Base-by-base conservation (phyloP, 306 rosid genomes). In the Astragalus glycyphyllos region DNA sequence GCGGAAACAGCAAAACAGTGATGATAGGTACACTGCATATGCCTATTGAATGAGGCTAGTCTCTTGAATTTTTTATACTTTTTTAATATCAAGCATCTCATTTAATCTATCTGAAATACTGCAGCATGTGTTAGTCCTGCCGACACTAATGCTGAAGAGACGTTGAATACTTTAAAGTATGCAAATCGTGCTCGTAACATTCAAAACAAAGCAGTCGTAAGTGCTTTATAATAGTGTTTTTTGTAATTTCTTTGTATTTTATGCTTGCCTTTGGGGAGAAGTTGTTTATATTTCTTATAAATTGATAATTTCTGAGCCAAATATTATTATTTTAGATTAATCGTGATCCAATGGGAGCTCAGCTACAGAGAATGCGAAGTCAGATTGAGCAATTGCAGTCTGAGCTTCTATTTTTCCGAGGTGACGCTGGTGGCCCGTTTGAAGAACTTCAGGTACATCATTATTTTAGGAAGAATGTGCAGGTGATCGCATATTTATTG, bases 121-220 rank as follows among this genome's bases (percentile, higher is more conserved):
- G 75, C 77, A 95, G 99, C 99, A 54, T 95, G 99, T 82, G 99
- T 89, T 67, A 95, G 99, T 81, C 99, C 99, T 31, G 99, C 99
- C 11, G 99, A 95, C 72, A 86, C 99, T 61, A 95, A 95, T 86
- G 97, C 96, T 11, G 99, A 95, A 75, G 97, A 91, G 77, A 95
- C 97, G 8, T 69, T 95, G 73, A 91, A 95, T 71, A 91, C 99
- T n/a, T 79, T 95, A n/a, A 95, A 95, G 82, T 95, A 95, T 66
- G 97, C 99, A 11, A 95, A 91, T 77, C 99, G 99, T 71, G 97
- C 99, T 73, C 97, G 99, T 9, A 95, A 89, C 81, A 95, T 95
- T 75, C 96, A 95, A 54, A 89, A 95, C 80, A 95, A 95, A 85
- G 99, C 99, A 72, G 80, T 91, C 10, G 99, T 95, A 84, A 94